A percentile compares a stretch with the other conserved stretches of the same genome.
Evolutionary conservation across 2,329 filamentous ascomycete species (phyloP).

Genomic region (Aspergillus thermomutatus): DNA sequence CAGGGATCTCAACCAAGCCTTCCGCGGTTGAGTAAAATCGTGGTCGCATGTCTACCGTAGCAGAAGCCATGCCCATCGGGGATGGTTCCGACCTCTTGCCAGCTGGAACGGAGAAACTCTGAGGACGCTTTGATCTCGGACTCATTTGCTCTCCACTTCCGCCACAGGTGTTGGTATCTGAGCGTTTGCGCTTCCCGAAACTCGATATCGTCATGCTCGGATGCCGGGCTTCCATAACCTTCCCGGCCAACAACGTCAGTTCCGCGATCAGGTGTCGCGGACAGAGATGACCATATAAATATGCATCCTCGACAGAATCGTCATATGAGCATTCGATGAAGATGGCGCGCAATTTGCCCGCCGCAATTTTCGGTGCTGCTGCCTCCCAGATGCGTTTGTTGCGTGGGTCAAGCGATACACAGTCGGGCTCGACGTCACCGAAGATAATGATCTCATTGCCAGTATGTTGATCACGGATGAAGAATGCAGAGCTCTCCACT

Average conservation of each 20-base stretch:
- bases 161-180: slow-evolving; percentile 13
- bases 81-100: background rate
- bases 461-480: slow-evolving; percentile 72
- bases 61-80: background rate
- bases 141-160: slow-evolving; percentile 21
- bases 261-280: slow-evolving; percentile 80
- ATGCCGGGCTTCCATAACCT: slow-evolving; percentile 59
- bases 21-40: slow-evolving; percentile 4
- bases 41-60: background rate
- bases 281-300: slow-evolving; percentile 84
- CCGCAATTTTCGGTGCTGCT: slow-evolving; percentile 77
- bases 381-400: slow-evolving; percentile 83
- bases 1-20: background rate
- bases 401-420: slow-evolving; percentile 73
- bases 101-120: slow-evolving; percentile 5
- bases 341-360: slow-evolving; percentile 70
- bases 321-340: slow-evolving; percentile 97
- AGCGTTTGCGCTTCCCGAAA: slow-evolving; percentile 44
- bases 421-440: slow-evolving; percentile 92
- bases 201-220: slow-evolving; percentile 20
- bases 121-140: slow-evolving; percentile 22
- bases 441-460: slow-evolving; percentile 84
- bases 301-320: slow-evolving; percentile 70
- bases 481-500: slow-evolving; percentile 83
- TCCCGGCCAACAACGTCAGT: slow-evolving; percentile 65